Conservation (phyloP, 23 red algal species). For the Cyanidioschyzon merolae region DNA sequence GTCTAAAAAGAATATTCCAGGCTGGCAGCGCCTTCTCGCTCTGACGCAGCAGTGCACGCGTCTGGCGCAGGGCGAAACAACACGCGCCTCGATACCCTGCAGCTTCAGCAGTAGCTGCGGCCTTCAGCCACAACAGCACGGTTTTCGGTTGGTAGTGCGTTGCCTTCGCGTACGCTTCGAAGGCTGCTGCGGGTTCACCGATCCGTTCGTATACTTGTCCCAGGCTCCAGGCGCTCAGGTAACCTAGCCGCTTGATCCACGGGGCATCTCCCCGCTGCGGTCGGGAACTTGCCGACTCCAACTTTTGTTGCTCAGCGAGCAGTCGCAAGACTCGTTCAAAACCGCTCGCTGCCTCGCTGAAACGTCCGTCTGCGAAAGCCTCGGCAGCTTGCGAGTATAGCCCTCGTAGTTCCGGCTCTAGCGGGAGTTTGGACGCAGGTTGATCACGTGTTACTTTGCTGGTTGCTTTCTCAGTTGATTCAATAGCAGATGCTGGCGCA, state of each 20-base stretch:
- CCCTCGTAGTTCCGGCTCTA: slow-evolving; percentile 4
- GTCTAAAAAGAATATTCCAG: no score
- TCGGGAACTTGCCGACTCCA: not conserved
- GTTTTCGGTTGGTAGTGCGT: not conserved
- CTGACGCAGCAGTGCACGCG: no score
- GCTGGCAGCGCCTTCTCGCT: no score
- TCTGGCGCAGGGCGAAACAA: not conserved
- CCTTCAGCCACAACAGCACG: not conserved
- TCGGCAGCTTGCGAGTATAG: not conserved
- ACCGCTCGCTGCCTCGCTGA: not conserved
- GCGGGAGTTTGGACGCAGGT: not conserved
- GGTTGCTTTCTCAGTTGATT: no score
- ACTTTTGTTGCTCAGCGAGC: not conserved
- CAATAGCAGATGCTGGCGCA: no score
- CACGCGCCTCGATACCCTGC: not conserved
- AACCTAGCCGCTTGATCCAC: not conserved
- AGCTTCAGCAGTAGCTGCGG: not conserved
- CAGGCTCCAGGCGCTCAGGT: not conserved
- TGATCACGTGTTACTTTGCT: no score
- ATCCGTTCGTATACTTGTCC: not conserved
- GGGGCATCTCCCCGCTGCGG: not conserved
- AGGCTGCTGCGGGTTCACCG: not conserved
- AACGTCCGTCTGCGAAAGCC: not conserved
- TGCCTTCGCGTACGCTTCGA: not conserved
- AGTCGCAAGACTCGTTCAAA: not conserved